phyloP scores from a whole-genome alignment of 2,329 filamentous ascomycete genomes.

The Aspergillus clavatus region DNA sequence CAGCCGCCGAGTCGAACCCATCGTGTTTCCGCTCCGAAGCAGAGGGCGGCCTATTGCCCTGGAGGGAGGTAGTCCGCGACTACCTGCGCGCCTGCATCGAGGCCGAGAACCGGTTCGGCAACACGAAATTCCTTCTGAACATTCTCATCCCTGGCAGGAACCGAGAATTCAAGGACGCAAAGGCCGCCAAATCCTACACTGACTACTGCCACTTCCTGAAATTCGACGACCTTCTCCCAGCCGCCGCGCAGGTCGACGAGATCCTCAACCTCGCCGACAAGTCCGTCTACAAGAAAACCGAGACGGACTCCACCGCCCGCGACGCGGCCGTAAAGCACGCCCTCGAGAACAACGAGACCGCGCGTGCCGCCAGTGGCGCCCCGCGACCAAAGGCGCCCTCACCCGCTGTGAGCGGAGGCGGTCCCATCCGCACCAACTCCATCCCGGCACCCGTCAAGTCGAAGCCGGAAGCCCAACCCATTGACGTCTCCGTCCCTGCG shows the following conservation, averaged over 20 bases:
- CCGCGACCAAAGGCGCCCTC: constrained; percentile 22
- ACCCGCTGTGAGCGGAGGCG: constrained; percentile 19
- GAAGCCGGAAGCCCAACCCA: constrained; percentile 17
- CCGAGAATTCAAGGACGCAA: constrained; percentile 57
- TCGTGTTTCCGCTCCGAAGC: constrained; percentile 71
- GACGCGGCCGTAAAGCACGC: constrained; percentile 31
- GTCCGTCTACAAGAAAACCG: constrained; percentile 16
- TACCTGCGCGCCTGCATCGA: constrained; percentile 71
- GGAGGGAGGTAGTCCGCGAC: constrained; percentile 70
- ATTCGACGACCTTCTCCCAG: constrained; percentile 58
- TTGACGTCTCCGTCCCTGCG: constrained; percentile 19
- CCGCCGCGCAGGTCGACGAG: constrained; percentile 62
- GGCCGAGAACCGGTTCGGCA: constrained; percentile 80
- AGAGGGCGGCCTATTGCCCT: constrained; percentile 66
- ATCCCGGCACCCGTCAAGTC: constrained; percentile 23
- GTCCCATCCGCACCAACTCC: constrained; percentile 33
- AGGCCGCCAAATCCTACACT: constrained; percentile 64
- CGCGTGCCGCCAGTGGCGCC: constrained; percentile 30
- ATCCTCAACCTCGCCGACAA: constrained; percentile 41
- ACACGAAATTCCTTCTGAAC: constrained; percentile 85
- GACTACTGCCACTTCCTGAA: constrained; percentile 63
- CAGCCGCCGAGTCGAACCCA: constrained; percentile 82
- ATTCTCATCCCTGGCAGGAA: constrained; percentile 82
- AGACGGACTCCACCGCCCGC: constrained; percentile 11
- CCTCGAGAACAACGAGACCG: constrained; percentile 32